These are phyloP conservation scores for Penicillium cosmopolitanum DNA, from an alignment of 495 filamentous ascomycete species.

Conservation along the genomic window DNA sequence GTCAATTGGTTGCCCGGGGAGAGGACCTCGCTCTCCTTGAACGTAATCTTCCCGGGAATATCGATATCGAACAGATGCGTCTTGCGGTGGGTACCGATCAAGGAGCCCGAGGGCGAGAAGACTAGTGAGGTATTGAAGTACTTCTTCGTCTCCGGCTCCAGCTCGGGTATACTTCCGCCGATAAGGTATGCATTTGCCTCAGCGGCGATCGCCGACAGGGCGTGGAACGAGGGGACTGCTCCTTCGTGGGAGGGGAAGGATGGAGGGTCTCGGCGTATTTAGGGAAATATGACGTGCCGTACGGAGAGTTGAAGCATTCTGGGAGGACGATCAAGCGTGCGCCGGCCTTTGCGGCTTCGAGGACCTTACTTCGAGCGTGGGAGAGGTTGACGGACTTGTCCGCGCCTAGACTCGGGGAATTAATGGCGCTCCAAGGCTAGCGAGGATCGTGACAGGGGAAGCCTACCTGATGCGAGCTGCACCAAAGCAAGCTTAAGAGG, in stretches of 20 bases:
- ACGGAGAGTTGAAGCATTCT: slow-evolving; percentile 98
- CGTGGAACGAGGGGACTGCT: slow-evolving; percentile 79
- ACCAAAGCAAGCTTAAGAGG: slow-evolving; percentile 81
- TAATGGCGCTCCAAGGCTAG: not conserved
- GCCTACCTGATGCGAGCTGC: slow-evolving; percentile 71
- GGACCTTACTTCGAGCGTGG: slow-evolving; percentile 78
- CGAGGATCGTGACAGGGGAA: not conserved
- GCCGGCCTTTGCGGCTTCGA: slow-evolving; percentile 74
- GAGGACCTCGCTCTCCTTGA: slow-evolving; percentile 88
- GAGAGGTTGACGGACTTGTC: slow-evolving; percentile 86
- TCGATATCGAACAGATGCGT: slow-evolving; percentile 99
- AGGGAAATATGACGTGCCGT: slow-evolving; percentile 88
- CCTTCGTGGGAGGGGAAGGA: slow-evolving; percentile 71
- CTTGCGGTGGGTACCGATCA: slow-evolving; percentile 90
- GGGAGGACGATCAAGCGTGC: slow-evolving; percentile 66
- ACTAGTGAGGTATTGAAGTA: slow-evolving; percentile 92
- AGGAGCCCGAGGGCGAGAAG: slow-evolving; percentile 73
- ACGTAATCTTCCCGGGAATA: slow-evolving; percentile 92
- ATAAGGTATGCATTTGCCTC: slow-evolving; percentile 79
- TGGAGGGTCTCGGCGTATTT: slow-evolving; percentile 88
- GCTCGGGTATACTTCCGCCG: slow-evolving; percentile 92
- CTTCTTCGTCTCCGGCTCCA: slow-evolving; percentile 62
- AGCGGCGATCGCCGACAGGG: slow-evolving; percentile 74
- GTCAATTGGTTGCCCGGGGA: slow-evolving; percentile 81
- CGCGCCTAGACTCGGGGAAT: slow-evolving; percentile 50